Conservation (phyloP, 2,329 filamentous ascomycete genomes). For the Erysiphe neolycopersici region DNA sequence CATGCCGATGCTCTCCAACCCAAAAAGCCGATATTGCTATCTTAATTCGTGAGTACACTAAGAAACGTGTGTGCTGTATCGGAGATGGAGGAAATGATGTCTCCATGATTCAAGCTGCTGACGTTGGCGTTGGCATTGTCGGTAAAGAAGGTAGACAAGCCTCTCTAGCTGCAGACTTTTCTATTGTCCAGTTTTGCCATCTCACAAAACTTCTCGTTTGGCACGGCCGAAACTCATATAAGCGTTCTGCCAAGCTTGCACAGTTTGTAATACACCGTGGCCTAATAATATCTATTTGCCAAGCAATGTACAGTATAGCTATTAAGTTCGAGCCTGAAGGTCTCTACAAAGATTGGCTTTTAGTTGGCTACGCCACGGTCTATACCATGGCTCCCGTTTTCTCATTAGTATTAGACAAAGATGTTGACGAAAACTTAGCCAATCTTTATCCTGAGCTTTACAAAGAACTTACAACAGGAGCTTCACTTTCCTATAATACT, state of each 20-base stretch:
- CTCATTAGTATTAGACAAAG: constrained; percentile 76
- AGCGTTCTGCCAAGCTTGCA: constrained; percentile 76
- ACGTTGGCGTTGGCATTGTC: constrained; percentile 92
- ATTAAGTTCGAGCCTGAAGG: constrained; percentile 81
- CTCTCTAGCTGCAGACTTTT: constrained; percentile 85
- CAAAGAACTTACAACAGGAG: constrained; percentile 79
- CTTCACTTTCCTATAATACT: constrained; percentile 67
- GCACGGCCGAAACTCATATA: constrained; percentile 96
- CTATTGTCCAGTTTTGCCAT: constrained; percentile 83
- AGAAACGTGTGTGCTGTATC: constrained; percentile 91
- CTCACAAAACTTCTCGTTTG: constrained; percentile 93
- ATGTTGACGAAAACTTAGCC: constrained; percentile 80
- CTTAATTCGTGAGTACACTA: constrained; percentile 73
- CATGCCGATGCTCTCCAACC: constrained; percentile 85
- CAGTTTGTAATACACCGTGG: constrained; percentile 98
- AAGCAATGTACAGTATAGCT: constrained; percentile 92
- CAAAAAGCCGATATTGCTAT: constrained; percentile 88
- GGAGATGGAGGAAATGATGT: constrained; percentile 97
- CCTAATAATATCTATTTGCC: constrained; percentile 80
- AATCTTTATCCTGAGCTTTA: constrained; percentile 94
- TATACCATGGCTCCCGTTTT: constrained; percentile 90
- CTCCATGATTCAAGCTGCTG: constrained; percentile 95
- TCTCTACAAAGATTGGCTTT: constrained; percentile 84
- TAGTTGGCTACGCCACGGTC: constrained; percentile 87
- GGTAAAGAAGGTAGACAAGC: constrained; percentile 94